Evolutionary conservation across 352 stramenopile species (phyloP).

Genomic region (Phytophthora rubi): DNA sequence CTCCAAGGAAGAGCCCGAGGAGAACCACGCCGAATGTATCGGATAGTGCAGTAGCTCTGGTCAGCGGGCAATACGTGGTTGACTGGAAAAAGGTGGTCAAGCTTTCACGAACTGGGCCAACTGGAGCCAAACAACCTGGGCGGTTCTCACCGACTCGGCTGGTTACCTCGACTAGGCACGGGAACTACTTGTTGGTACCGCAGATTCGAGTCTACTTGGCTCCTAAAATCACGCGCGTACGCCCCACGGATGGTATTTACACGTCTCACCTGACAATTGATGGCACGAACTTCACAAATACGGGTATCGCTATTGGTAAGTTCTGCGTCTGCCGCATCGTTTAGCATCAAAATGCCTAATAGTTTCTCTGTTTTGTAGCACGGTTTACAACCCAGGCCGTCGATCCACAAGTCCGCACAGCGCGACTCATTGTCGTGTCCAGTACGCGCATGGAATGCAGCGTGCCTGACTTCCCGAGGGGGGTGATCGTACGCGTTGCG

Average conservation of each 20-base stretch:
- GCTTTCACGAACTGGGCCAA: background rate
- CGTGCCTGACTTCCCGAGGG: conserved; percentile 68
- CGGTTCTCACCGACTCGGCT: conserved; percentile 3
- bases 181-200: conserved; percentile 32
- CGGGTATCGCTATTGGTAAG: conserved; percentile 56
- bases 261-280: conserved; percentile 65
- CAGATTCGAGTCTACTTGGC: conserved; percentile 56
- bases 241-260: conserved; percentile 64
- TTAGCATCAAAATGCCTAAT: background rate
- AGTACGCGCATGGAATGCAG: conserved; percentile 56
- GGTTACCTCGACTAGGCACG: background rate
- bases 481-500: conserved; percentile 52
- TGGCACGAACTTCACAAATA: conserved; percentile 61
- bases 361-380: conserved; percentile 22
- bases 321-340: background rate
- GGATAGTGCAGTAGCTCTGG: conserved; percentile 17
- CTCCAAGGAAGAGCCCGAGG: conserved; percentile 7
- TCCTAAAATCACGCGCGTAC: conserved; percentile 50
- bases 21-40: conserved; percentile 2
- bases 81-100: conserved; percentile 26
- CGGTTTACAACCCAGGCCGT: conserved; percentile 49
- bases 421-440: conserved; percentile 46
- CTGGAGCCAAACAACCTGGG: background rate
- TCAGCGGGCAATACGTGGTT: conserved; percentile 33
- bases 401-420: conserved; percentile 42